Evolutionary conservation across 2,329 filamentous ascomycete genomes (phyloP).

Genomic region (Cercospora brassicicola): DNA sequence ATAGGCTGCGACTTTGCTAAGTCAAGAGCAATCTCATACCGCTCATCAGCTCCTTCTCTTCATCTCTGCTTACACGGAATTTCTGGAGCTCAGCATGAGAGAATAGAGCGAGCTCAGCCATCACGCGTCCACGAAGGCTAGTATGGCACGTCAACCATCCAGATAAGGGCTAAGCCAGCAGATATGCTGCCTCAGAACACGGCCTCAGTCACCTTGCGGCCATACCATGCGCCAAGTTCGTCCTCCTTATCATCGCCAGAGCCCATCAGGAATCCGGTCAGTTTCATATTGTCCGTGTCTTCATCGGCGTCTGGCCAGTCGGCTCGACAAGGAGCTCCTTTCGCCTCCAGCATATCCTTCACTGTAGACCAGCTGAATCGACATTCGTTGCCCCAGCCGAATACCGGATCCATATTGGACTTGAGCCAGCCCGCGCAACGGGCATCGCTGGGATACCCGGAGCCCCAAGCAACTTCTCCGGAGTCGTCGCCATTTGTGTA

Average conservation of each 20-base stretch:
- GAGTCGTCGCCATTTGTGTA: slow-evolving; percentile 44
- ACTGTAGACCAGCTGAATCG: slow-evolving; percentile 95
- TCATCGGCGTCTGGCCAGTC: slow-evolving; percentile 82
- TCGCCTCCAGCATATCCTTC: slow-evolving; percentile 87
- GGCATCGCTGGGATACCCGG: slow-evolving; percentile 87
- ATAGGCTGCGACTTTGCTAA: not conserved
- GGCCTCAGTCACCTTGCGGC: slow-evolving; percentile 66
- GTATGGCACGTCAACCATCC: not conserved
- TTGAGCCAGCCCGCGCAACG: slow-evolving; percentile 80
- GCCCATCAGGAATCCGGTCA: slow-evolving; percentile 73
- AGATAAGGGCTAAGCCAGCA: not conserved
- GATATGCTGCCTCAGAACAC: slow-evolving; percentile 57
- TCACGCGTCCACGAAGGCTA: not conserved
- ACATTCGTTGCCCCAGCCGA: slow-evolving; percentile 92
- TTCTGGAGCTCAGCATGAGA: not conserved
- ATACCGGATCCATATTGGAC: slow-evolving; percentile 84
- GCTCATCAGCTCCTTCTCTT: not conserved
- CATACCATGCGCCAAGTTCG: slow-evolving; percentile 81
- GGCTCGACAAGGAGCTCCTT: slow-evolving; percentile 64
- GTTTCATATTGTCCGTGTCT: slow-evolving; percentile 61
- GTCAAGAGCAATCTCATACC: not conserved
- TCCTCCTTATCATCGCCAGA: slow-evolving; percentile 52
- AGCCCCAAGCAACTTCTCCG: slow-evolving; percentile 65
- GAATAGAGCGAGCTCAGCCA: not conserved
- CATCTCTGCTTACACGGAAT: not conserved